phyloP scores from a whole-genome alignment of 129 eudicot species.

The Glebionis coronaria region DNA sequence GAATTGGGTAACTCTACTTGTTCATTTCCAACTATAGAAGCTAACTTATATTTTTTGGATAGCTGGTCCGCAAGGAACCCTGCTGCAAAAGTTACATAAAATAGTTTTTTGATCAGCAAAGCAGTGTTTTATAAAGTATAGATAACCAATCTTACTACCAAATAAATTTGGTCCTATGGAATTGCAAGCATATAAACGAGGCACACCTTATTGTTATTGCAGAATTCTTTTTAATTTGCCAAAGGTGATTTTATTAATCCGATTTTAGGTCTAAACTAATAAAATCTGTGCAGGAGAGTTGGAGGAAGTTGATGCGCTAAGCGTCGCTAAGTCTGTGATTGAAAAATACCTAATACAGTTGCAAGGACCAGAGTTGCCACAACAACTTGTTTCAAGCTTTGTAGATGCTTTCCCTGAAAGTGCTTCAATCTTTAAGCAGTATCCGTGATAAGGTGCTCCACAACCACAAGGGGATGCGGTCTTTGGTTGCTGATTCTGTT shows the following conservation, averaged over 20 bases:
- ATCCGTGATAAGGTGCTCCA: neutral
- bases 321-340: conserved; percentile 34
- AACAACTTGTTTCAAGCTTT: conserved; percentile 47
- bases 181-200: neutral
- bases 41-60: conserved; percentile 6
- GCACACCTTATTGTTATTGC: neutral
- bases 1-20: conserved; percentile 53
- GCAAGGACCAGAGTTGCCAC: conserved; percentile 40
- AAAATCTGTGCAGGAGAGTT: conserved; percentile 42
- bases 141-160: neutral
- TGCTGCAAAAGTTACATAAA: neutral
- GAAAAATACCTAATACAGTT: conserved; percentile 42
- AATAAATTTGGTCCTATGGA: neutral
- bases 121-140: neutral
- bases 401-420: conserved; percentile 51
- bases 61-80: neutral
- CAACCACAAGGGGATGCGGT: neutral
- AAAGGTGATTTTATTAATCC: neutral
- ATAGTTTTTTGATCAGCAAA: neutral
- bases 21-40: conserved; percentile 10
- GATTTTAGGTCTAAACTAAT: neutral
- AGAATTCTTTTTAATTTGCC: neutral
- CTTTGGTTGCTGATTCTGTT: neutral
- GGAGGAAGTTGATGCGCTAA: conserved; percentile 49
- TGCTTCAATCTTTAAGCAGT: conserved; percentile 30